Evolutionary conservation across 1,284 basidiomycete genomes (phyloP).

Genomic region (Papiliotrema flavescens): DNA sequence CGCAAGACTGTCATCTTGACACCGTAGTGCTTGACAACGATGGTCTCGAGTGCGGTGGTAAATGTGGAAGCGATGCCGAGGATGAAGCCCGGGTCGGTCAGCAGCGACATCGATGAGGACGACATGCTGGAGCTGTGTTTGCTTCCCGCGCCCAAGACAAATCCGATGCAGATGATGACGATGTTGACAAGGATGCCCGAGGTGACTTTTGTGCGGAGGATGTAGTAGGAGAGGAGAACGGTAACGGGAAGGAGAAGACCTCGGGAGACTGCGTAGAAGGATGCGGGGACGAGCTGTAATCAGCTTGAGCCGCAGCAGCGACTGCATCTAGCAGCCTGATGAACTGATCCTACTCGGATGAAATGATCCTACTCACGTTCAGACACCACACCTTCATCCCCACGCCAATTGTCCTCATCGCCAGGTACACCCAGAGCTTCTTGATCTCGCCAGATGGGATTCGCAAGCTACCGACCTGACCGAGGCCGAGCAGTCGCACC

Average conservation of each 20-base stretch:
- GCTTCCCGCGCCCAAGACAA: not conserved
- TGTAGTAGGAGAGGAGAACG: not conserved
- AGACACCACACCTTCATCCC: slow-evolving; percentile 3
- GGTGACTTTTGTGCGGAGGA: not conserved
- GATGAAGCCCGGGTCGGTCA: slow-evolving; percentile 2
- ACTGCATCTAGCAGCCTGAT: too few relatives aligned
- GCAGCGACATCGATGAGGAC: not conserved
- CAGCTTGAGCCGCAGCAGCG: not conserved
- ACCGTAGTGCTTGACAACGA: slow-evolving; percentile 1
- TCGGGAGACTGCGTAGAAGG: slow-evolving; percentile 1
- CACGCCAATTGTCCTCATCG: not conserved
- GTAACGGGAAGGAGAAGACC: slow-evolving; percentile 1
- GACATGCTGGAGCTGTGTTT: not conserved
- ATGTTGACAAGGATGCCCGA: not conserved
- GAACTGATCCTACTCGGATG: too few relatives aligned
- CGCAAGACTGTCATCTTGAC: not conserved
- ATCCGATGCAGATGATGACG: not conserved
- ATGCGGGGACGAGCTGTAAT: not conserved
- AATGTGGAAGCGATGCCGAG: slow-evolving; percentile 1
- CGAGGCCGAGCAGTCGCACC: not conserved
- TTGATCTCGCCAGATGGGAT: not conserved
- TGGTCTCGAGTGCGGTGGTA: slow-evolving; percentile 1
- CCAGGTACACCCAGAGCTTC: not conserved
- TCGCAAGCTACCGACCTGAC: not conserved
- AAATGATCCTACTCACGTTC: not conserved